A percentile compares a stretch with the other conserved stretches of the same genome.
Evolutionary conservation across 371 early-diverging fungal genomes (phyloP).

Genomic region (Zopfochytrium polystomum): DNA sequence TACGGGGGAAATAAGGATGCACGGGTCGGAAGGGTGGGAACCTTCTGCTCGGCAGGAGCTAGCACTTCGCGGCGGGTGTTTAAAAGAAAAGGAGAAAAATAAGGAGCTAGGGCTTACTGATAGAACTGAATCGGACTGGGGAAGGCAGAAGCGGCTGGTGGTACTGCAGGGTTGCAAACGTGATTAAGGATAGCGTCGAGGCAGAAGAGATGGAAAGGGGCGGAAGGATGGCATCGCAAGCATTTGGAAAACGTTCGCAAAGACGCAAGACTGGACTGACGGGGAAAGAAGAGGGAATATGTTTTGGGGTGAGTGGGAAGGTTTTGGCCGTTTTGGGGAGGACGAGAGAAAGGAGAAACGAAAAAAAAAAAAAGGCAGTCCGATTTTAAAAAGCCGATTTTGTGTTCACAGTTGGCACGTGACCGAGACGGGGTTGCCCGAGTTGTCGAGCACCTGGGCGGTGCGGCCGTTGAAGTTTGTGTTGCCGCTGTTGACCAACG

Average conservation of each 20-base stretch:
- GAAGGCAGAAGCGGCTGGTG: too few relatives aligned
- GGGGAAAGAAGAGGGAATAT: not conserved
- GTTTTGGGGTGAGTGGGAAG: not conserved
- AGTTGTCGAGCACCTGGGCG: slow-evolving; percentile 6
- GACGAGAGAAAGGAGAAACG: not conserved
- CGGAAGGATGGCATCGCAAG: not conserved
- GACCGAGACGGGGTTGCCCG: not conserved
- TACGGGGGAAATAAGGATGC: too few relatives aligned
- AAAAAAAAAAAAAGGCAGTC: not conserved
- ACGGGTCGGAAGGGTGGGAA: too few relatives aligned
- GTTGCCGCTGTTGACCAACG: slow-evolving; percentile 5
- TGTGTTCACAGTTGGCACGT: not conserved
- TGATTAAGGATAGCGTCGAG: not conserved
- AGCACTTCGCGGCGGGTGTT: too few relatives aligned
- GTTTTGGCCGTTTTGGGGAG: too few relatives aligned
- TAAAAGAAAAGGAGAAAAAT: too few relatives aligned
- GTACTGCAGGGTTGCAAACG: too few relatives aligned
- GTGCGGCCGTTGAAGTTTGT: slow-evolving; percentile 1
- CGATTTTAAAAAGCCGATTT: not conserved
- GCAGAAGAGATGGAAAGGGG: not conserved
- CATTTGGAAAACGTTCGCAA: not conserved
- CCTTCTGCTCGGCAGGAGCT: too few relatives aligned
- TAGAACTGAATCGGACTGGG: too few relatives aligned
- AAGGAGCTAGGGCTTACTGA: too few relatives aligned
- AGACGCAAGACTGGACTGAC: not conserved